Evolutionary conservation across 148 eudicot genomes (phyloP).

Genomic region (Polygonum aviculare): DNA sequence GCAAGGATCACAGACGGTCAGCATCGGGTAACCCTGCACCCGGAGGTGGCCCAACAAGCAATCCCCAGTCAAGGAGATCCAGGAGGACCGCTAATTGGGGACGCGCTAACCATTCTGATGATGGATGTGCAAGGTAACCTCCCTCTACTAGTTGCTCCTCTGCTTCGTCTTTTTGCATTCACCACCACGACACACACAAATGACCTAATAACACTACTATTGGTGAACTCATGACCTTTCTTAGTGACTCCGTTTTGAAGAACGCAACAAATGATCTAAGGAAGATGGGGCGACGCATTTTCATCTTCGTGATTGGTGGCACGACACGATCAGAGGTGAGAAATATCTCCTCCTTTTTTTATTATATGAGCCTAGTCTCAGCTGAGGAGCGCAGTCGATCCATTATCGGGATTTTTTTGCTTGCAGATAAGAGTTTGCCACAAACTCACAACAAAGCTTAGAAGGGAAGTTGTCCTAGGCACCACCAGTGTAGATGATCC

Average conservation of each 20-base stretch:
- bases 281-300: slow-evolving; percentile 87
- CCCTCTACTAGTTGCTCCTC: neutral
- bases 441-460: slow-evolving; percentile 81
- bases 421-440: slow-evolving; percentile 81
- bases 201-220: no score
- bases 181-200: neutral
- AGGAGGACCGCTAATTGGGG: slow-evolving; percentile 94
- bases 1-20: slow-evolving; percentile 18
- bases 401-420: slow-evolving; percentile 12
- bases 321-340: slow-evolving; percentile 92
- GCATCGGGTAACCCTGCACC: slow-evolving; percentile 28
- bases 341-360: neutral
- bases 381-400: neutral
- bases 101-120: slow-evolving; percentile 57
- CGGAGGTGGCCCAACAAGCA: slow-evolving; percentile 1
- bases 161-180: neutral
- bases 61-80: slow-evolving; percentile 78
- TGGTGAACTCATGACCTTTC: neutral
- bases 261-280: slow-evolving; percentile 50
- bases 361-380: neutral
- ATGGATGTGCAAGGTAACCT: slow-evolving; percentile 64
- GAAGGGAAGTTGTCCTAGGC: slow-evolving; percentile 87
- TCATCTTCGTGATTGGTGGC: slow-evolving; percentile 85
- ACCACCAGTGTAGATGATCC: slow-evolving; percentile 88
- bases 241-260: slow-evolving; percentile 63